Evolutionary conservation across 441 rosid species (phyloP), one percentile per base, ranked within the genome.

Genomic region (Oxalis stricta): DNA sequence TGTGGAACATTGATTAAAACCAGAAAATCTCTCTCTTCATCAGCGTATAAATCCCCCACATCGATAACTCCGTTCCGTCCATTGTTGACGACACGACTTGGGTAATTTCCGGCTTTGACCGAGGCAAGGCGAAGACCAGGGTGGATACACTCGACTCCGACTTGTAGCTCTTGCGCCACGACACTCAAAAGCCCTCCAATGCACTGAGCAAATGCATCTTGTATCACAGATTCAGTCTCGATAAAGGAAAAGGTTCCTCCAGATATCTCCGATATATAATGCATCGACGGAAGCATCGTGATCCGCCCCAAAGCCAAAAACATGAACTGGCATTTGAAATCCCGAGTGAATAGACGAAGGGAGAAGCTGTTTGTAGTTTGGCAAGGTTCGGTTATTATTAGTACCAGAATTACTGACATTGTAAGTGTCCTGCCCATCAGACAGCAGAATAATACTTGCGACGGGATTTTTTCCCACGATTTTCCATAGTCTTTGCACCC

Each of bases 181-280:
- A 82, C 92, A 47, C 92, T 82, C 54, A 82, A 46, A 46, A 92
- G 82, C 17, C 99, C 99, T 16, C 99, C 99, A 23, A 92, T 87
- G 66, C 99, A 92, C 56, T 87, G 99, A 10, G 99, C 99, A 66
- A 87, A 87, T 46, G 99, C 96, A 51, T 92, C 99, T 52, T 92
- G 99, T 35, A 92, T 82, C 38, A 74, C 84, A 38, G 87, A 67
- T 54, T 87, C 97, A 0, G 82, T 77, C 66, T 87, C 99, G 2
- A 87, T 87, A 54, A 92, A 87, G 17, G 97, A 87, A 68, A 92
- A 92, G 1, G 97, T 92, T 17, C 99, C 99, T 11, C 97, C 89
- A 5, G 97, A 84, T 20, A 55, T 69, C 62, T 84, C 87, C 18
- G 97, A 87, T 31, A 92, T 79, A 5, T 87, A 82, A 69, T 87